These are phyloP conservation scores for Austroboletus festivus DNA, from an alignment of 768 basidiomycete species.

Conservation along the genomic window DNA sequence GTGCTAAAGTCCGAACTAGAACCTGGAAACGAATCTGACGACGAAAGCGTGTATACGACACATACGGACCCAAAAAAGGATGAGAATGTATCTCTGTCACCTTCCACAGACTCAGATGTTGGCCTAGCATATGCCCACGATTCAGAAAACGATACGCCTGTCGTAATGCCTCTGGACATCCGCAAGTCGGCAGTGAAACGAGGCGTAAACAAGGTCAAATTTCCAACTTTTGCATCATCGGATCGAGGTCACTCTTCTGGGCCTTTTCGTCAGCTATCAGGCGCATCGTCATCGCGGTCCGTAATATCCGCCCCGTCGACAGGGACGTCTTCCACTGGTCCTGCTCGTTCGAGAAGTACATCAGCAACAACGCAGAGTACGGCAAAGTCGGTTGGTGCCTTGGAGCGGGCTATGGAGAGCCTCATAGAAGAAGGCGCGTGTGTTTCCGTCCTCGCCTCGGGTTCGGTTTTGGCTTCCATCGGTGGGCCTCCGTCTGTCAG, in stretches of 20 bases:
- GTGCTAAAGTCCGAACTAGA: slow-evolving; percentile 39
- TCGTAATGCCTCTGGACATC: slow-evolving; percentile 27
- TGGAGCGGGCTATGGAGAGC: slow-evolving; percentile 51
- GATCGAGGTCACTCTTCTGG: slow-evolving; percentile 19
- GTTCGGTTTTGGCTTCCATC: slow-evolving; percentile 32
- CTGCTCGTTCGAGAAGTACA: slow-evolving; percentile 21
- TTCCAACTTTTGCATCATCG: slow-evolving; percentile 29
- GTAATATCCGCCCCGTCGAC: slow-evolving; percentile 13
- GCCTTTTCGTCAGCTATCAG: slow-evolving; percentile 27
- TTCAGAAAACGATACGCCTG: slow-evolving; percentile 33
- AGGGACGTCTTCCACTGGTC: slow-evolving; percentile 5
- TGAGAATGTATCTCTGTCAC: slow-evolving; percentile 19
- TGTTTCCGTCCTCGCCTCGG: slow-evolving; percentile 34
- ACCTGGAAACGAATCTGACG: slow-evolving; percentile 27
- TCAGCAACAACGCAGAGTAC: slow-evolving; percentile 30
- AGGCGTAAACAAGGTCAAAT: slow-evolving; percentile 30
- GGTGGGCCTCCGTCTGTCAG: slow-evolving; percentile 18
- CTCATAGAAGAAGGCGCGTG: slow-evolving; percentile 44
- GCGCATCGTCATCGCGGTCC: slow-evolving; percentile 22
- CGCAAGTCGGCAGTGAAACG: slow-evolving; percentile 17
- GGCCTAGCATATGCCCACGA: slow-evolving; percentile 39
- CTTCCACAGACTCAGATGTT: slow-evolving; percentile 29
- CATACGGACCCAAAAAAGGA: slow-evolving; percentile 26
- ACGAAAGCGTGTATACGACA: slow-evolving; percentile 35
- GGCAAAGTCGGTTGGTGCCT: slow-evolving; percentile 34